A percentile compares a stretch with the other conserved stretches of the same genome.
Evolutionary conservation across 1,139 yeast species (phyloP).

Genomic region (Hansenula anomala): DNA sequence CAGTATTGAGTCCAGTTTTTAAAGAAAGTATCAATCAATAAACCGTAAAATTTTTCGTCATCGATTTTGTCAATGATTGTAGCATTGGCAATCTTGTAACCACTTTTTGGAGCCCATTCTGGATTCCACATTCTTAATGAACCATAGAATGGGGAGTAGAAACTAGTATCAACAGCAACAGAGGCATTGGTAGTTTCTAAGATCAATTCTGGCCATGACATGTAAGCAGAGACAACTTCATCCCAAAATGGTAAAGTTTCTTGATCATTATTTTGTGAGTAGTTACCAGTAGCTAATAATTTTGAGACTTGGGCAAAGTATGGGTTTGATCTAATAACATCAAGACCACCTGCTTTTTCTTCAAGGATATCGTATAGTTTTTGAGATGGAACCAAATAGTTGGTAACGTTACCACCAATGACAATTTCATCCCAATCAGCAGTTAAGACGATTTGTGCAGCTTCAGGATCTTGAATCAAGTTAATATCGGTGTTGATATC

Average conservation of each 20-base stretch:
- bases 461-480: conserved; percentile 39
- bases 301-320: conserved; percentile 25
- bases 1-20: conserved; percentile 34
- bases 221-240: conserved; percentile 31
- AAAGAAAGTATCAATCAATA: conserved; percentile 28
- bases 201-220: conserved; percentile 32
- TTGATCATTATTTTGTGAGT: conserved; percentile 26
- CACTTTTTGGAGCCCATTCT: conserved; percentile 29
- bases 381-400: conserved; percentile 34
- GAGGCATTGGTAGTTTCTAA: conserved; percentile 24
- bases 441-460: conserved; percentile 36
- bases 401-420: conserved; percentile 39
- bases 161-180: conserved; percentile 34
- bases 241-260: conserved; percentile 37
- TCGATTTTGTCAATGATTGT: conserved; percentile 29
- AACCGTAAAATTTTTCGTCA: conserved; percentile 25
- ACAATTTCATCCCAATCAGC: conserved; percentile 33
- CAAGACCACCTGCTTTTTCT: conserved; percentile 29
- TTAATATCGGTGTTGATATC: conserved; percentile 39
- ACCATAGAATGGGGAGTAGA: conserved; percentile 37
- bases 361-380: conserved; percentile 30
- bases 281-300: conserved; percentile 32
- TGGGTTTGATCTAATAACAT: conserved; percentile 22
- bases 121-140: conserved; percentile 31
- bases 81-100: conserved; percentile 30